These are phyloP conservation scores for Leersia perrieri DNA, from an alignment of 176 grass and related monocot genomes.

Conservation along the genomic window DNA sequence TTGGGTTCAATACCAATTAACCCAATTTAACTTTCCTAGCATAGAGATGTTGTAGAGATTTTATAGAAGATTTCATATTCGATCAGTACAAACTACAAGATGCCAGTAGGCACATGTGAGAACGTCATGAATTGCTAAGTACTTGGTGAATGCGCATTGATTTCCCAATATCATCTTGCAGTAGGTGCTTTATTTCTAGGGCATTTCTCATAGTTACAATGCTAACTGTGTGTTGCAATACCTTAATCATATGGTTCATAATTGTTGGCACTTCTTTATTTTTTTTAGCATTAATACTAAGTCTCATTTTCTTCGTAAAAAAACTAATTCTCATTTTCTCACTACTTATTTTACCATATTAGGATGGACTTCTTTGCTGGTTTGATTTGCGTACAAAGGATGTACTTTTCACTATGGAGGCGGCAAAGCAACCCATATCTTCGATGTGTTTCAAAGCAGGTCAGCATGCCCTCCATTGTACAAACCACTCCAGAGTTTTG, in stretches of 20 bases:
- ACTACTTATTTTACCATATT: neutral
- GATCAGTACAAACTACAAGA: slow-evolving; percentile 11
- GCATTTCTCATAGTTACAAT: neutral
- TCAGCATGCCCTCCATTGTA: slow-evolving; percentile 31
- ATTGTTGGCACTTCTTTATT: neutral
- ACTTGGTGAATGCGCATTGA: neutral
- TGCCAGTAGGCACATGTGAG: neutral
- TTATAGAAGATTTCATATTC: neutral
- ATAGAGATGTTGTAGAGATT: neutral
- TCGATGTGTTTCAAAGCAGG: slow-evolving; percentile 87
- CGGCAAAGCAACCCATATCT: slow-evolving; percentile 58
- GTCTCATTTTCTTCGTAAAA: slow-evolving; percentile 9
- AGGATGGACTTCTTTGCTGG: slow-evolving; percentile 93
- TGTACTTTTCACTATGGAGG: slow-evolving; percentile 60
- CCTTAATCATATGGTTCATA: neutral
- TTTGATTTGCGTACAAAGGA: slow-evolving; percentile 89
- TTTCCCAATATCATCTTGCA: neutral
- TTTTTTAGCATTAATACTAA: no score
- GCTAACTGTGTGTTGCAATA: neutral
- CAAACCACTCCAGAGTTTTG: slow-evolving; percentile 11
- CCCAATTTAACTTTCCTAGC: neutral
- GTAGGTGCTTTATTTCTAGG: neutral
- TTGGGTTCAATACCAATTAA: neutral
- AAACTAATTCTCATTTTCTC: slow-evolving; percentile 6
- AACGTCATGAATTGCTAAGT: neutral